Evolutionary conservation across 345 rosid species (phyloP).

Genomic region (Trapa bicornis): DNA sequence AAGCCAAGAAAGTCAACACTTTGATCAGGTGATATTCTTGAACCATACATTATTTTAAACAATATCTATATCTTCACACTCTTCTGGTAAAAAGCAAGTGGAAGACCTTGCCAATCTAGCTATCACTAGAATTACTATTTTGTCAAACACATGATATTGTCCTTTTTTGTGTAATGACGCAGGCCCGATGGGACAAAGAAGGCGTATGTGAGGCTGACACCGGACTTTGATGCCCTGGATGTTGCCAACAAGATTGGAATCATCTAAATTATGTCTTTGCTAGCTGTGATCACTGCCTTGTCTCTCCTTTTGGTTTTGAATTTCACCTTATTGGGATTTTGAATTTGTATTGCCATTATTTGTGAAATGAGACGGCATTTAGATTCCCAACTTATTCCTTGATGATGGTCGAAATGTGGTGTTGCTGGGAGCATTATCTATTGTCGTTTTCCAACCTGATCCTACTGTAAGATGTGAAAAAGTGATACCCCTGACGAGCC

Average conservation of each 20-base stretch:
- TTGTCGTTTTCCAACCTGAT: no score
- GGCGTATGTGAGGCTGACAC: conserved; percentile 89
- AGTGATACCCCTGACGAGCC: conserved; percentile 30
- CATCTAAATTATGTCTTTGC: conserved; percentile 27
- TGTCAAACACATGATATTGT: no score
- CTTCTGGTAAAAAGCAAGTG: background rate
- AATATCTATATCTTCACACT: no score
- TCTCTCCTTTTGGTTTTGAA: background rate
- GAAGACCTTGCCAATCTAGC: background rate
- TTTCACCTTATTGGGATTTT: background rate
- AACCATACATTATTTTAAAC: no score
- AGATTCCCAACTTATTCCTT: background rate
- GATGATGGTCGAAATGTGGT: no score
- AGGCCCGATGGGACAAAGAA: conserved; percentile 97
- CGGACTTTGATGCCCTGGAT: conserved; percentile 79
- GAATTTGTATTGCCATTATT: background rate
- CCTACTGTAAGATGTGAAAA: no score
- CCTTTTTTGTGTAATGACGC: conserved; percentile 2
- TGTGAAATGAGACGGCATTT: background rate
- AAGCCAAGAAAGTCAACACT: conserved; percentile 54
- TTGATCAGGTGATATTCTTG: conserved; percentile 34
- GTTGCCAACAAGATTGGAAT: conserved; percentile 77
- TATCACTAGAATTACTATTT: no score
- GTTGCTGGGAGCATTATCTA: conserved; percentile 35
- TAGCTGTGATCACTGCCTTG: background rate